Conservation (phyloP, 257 asterid genomes). For the Plectranthus barbatus region DNA sequence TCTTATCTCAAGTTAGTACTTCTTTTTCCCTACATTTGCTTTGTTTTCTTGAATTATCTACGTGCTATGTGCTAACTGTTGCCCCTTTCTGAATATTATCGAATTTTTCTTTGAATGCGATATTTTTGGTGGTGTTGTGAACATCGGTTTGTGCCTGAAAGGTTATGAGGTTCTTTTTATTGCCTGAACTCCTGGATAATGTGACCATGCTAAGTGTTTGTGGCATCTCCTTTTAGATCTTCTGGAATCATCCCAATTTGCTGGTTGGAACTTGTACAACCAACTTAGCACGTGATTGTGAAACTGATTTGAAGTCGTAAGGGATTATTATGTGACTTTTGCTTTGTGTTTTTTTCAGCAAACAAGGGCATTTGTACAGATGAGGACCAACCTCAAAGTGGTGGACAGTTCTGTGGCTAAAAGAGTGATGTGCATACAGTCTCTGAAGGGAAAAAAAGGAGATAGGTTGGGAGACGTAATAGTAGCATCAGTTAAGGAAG, state of each 20-base stretch:
- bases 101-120: neutral
- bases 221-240: neutral
- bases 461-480: constrained; percentile 85
- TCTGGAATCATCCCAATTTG: neutral
- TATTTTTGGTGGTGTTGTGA: neutral
- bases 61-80: neutral
- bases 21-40: no score
- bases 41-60: no score
- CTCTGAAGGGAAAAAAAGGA: constrained; percentile 80
- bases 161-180: neutral
- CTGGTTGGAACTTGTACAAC: neutral
- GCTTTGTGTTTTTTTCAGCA: constrained; percentile 43
- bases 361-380: constrained; percentile 82
- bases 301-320: neutral
- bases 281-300: neutral
- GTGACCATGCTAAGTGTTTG: neutral
- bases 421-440: constrained; percentile 84
- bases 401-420: constrained; percentile 95
- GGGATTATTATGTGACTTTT: neutral
- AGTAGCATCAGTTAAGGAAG: constrained; percentile 87
- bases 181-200: neutral
- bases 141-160: neutral
- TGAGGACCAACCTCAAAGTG: constrained; percentile 86
- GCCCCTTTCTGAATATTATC: neutral
- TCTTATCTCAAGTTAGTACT: constrained; percentile 50